Base-by-base conservation (phyloP, 371 early-diverging fungal genomes). In the Apophysomyces trapeziformis region DNA sequence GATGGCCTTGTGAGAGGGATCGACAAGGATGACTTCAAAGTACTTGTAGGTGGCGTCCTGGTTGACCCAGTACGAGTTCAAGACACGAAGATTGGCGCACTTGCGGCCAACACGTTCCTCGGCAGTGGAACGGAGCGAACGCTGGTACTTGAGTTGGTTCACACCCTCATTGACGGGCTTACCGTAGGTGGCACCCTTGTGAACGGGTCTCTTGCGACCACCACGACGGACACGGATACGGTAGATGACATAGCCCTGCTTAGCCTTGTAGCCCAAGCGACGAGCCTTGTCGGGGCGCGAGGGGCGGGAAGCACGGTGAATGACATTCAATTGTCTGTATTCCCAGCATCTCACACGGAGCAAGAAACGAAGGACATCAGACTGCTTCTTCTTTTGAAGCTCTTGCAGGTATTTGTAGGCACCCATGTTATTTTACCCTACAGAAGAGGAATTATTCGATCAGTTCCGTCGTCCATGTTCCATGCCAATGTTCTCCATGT, bases 51-150 rank as follows among this genome's bases (percentile, higher is more conserved):
- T 94, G 68, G 96, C 85, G 84, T 99, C 99, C 85, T 95, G 92
- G 93, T 97, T 97, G 67, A 99, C 92, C 99, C 99, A 98, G 95
- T 99, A 99, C 56, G 96, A 96, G 93, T 96, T 98, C 62, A 99
- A 87, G 68, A 99, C 96, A 71, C 99, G 93, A 70, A 99, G 85
- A 90, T 95, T 96, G 67, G 87, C 90, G 86, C 96, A 96, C 77
- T 89, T 91, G 80, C 94, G 91, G 68, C 99, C 99, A 59, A 97
- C 96, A 85, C 96, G 93, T 82, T 96, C 94, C 89, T 99, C 99
- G 68, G 98, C 99, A 60, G 91, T 89, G 69, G 94, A 89, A 64
- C 93, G 95, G 77, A 93, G 90, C 61, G 95, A 93, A 72, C 96
- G 93, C 80, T 95, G 90, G 89, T 90, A 93, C 90, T 99, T 99